Evolutionary conservation across 1,284 basidiomycete genomes (phyloP).

Genomic region (Pascua guehoae): DNA sequence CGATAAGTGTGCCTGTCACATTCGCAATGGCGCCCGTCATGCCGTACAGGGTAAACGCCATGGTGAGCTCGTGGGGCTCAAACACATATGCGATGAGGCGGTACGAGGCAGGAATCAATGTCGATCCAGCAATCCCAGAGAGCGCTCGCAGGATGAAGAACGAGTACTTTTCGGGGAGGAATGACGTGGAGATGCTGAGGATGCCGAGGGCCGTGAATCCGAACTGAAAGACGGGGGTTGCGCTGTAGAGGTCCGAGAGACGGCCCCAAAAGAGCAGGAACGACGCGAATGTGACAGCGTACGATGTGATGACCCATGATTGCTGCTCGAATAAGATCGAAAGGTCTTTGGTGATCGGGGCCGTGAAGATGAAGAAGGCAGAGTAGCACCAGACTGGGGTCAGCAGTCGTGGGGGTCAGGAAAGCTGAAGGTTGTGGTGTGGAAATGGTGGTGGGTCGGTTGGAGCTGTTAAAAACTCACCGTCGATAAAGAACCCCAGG

Average conservation of each 20-base stretch:
- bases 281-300: slow-evolving; percentile 40
- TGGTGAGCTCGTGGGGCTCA: slow-evolving; percentile 28
- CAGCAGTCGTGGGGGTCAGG: no score
- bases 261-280: slow-evolving; percentile 41
- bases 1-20: slow-evolving; percentile 38
- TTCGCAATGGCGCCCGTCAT: slow-evolving; percentile 45
- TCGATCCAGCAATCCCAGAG: slow-evolving; percentile 30
- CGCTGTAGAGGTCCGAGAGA: slow-evolving; percentile 36
- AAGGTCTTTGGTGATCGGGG: slow-evolving; percentile 13
- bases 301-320: slow-evolving; percentile 28
- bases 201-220: slow-evolving; percentile 31
- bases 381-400: slow-evolving; percentile 22
- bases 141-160: slow-evolving; percentile 37
- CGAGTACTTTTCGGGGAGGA: slow-evolving; percentile 31
- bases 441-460: no score
- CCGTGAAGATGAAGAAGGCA: slow-evolving; percentile 20
- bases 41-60: slow-evolving; percentile 40
- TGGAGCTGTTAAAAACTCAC: no score
- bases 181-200: slow-evolving; percentile 33
- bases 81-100: slow-evolving; percentile 43
- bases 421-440: no score
- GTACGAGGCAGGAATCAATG: slow-evolving; percentile 41
- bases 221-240: slow-evolving; percentile 32
- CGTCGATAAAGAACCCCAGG: no score
- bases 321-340: slow-evolving; percentile 15